Evolutionary conservation across 331 rosid species (phyloP).

Genomic region (Quercus tomentella): DNA sequence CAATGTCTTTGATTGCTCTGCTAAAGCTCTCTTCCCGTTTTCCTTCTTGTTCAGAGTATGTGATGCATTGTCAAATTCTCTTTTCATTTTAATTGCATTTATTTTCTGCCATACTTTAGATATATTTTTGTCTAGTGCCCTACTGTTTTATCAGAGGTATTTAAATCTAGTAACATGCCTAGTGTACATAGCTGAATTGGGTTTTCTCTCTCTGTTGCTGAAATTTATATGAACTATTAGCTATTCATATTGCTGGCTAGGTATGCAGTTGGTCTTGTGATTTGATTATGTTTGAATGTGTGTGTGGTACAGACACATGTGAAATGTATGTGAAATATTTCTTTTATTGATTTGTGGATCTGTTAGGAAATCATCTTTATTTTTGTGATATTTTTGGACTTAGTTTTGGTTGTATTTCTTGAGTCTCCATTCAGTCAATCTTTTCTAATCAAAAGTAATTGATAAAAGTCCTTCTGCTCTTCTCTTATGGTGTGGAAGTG

Average conservation of each 20-base stretch:
- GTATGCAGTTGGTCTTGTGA: not conserved
- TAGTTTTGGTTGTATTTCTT: not conserved
- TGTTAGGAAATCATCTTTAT: not conserved
- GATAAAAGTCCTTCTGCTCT: not conserved
- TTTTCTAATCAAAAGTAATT: not conserved
- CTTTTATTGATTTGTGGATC: not conserved
- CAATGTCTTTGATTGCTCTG: conserved; percentile 89
- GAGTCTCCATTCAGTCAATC: not conserved
- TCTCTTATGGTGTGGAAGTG: conserved; percentile 12
- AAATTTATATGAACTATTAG: not conserved
- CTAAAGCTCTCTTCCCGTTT: conserved; percentile 95
- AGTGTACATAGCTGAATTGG: not conserved
- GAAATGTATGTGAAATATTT: not conserved
- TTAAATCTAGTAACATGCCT: conserved; percentile 5
- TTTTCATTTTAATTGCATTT: conserved; percentile 6
- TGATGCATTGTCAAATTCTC: conserved; percentile 1
- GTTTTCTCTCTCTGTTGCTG: not conserved
- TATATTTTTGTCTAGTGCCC: conserved; percentile 9
- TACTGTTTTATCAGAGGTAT: conserved; percentile 12
- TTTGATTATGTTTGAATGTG: not conserved
- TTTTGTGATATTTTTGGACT: not conserved
- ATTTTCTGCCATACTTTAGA: not conserved
- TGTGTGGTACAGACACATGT: not conserved
- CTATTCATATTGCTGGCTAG: conserved; percentile 1
- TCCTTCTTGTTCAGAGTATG: conserved; percentile 94